Evolutionary conservation across 2,329 filamentous ascomycete species (phyloP), one percentile per base, ranked within the genome.

Genomic region (Juglanconis oblonga): DNA sequence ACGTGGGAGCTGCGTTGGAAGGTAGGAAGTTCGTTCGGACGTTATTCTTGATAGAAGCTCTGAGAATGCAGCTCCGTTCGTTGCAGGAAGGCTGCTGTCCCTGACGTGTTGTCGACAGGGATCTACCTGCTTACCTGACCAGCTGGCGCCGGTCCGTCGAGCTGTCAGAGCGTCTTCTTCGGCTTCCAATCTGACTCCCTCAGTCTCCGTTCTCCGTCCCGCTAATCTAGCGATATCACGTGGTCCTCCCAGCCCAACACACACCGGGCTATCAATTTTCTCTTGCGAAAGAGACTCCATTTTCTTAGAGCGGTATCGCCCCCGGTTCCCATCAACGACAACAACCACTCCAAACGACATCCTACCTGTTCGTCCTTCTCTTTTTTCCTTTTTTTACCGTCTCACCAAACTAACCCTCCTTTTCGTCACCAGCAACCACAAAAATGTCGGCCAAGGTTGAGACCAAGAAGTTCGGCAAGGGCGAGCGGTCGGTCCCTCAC

Each of bases 381-480:
- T 53, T 59, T 59, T 60, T 49, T 17, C 24, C 51, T 33, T 45
- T 49, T 32, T 13, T 42, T n/a, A 36, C 40, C 38, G 38, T 32
- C 24, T 17, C 48, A 50, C 33, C 14, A 31, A 57, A 57, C 55
- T 57, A 40, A 57, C 44, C 48, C 38, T 45, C 32, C 59, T 48
- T 60, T 59, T 32, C 45, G 45, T 58, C 36, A 35, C 58, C 52
- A 59, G 52, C 52, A 51, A 61, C 85, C 81, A 87, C 78, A 47
- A 61, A 57, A 71, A 91, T 91, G 88, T 89, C 88, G 83, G 81
- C 81, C 72, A 88, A 89, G 87, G 83, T 84, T 78, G 81, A 78
- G 73, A 91, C 88, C 76, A 96, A 97, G 91, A 94, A 90, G 86
- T 97, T 97, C 87, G 92, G 92, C 84, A 95, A 95, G 87, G 91